A percentile compares a stretch with the other conserved stretches of the same genome.
Evolutionary conservation across 345 rosid species (phyloP).

Genomic region (Euclidium syriacum): DNA sequence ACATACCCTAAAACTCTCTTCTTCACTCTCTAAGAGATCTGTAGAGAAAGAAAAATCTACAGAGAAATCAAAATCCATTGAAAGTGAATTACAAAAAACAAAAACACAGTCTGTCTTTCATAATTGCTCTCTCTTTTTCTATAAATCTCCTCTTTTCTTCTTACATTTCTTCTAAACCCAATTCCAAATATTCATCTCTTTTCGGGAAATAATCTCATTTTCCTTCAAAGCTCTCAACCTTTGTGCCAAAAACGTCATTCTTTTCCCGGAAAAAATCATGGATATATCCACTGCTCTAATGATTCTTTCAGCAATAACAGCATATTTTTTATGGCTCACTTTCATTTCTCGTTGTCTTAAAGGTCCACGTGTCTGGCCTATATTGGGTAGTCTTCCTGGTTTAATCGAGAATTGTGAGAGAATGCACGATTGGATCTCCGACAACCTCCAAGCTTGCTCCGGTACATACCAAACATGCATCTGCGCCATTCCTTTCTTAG

Average conservation of each 20-base stretch:
- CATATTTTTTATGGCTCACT: constrained; percentile 79
- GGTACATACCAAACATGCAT: constrained; percentile 99
- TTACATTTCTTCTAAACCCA: constrained; percentile 2
- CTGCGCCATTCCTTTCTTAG: constrained; percentile 78
- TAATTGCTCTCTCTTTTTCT: constrained; percentile 46
- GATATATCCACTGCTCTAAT: constrained; percentile 58
- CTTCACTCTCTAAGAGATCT: constrained; percentile 19
- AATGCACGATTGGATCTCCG: constrained; percentile 96
- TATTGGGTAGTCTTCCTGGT: constrained; percentile 92
- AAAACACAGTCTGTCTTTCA: constrained; percentile 55
- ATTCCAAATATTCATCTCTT: not conserved
- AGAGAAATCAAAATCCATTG: constrained; percentile 24
- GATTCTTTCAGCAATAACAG: constrained; percentile 58
- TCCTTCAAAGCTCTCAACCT: not conserved
- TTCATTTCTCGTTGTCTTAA: constrained; percentile 73
- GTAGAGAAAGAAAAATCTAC: constrained; percentile 14
- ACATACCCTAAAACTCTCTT: constrained; percentile 25
- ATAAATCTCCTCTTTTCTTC: constrained; percentile 39
- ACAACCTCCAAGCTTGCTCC: constrained; percentile 84
- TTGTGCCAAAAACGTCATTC: constrained; percentile 3
- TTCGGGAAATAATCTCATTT: constrained; percentile 8
- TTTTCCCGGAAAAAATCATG: constrained; percentile 32
- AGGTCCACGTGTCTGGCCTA: constrained; percentile 93
- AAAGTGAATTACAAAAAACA: too few species aligned
- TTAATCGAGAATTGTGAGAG: constrained; percentile 81